Evolutionary conservation across 257 asterid species (phyloP).

Genomic region (Nicotiana tomentosiformis): DNA sequence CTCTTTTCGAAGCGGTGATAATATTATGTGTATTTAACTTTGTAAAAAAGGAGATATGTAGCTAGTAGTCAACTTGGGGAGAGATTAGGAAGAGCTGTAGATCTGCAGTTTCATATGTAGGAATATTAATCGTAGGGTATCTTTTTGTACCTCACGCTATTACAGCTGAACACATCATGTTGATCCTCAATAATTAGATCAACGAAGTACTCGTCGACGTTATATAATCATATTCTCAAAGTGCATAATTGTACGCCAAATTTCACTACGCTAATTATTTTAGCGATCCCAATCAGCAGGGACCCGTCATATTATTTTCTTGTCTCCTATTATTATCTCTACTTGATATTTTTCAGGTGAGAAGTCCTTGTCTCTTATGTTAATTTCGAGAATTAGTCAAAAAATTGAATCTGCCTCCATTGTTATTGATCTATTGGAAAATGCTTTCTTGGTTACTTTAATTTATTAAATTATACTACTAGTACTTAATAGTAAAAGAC

Average conservation of each 20-base stretch:
- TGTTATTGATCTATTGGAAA: background rate
- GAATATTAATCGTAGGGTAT: background rate
- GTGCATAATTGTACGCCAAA: background rate
- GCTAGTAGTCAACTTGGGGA: conserved; percentile 16
- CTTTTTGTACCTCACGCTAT: background rate
- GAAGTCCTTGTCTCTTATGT: background rate
- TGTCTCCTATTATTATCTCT: background rate
- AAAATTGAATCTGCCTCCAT: background rate
- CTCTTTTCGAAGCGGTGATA: conserved; percentile 62
- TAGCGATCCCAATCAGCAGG: background rate
- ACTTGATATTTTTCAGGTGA: background rate
- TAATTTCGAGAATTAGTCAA: background rate
- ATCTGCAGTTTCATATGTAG: background rate
- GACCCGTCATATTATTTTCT: background rate
- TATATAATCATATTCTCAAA: background rate
- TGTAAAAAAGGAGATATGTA: conserved; percentile 29
- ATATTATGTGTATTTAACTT: background rate
- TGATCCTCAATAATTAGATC: background rate
- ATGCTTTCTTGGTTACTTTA: background rate
- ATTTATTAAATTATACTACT: background rate
- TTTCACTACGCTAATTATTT: background rate
- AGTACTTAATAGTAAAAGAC: background rate
- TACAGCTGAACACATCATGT: background rate
- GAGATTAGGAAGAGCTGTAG: conserved; percentile 6
- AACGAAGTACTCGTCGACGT: background rate